These are phyloP conservation scores for Astrothelium macrocarpum DNA, from an alignment of 495 filamentous ascomycete genomes.

Conservation along the genomic window DNA sequence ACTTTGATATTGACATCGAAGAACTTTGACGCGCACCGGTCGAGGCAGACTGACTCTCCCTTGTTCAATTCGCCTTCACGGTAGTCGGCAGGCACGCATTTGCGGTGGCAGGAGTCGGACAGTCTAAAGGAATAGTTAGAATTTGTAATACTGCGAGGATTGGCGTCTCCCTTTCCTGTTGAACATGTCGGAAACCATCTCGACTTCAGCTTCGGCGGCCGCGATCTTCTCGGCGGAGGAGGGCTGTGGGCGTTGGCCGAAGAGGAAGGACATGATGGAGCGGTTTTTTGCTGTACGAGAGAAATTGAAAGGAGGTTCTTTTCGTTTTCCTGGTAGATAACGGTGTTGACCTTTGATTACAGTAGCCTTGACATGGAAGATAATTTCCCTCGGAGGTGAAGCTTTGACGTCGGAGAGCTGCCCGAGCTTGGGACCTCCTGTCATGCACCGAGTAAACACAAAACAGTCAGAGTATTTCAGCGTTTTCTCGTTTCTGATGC, in stretches of 20 bases:
- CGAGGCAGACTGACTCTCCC: slow-evolving; percentile 94
- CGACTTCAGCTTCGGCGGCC: slow-evolving; percentile 84
- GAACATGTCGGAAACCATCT: slow-evolving; percentile 95
- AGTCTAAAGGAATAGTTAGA: slow-evolving; percentile 45
- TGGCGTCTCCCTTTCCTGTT: slow-evolving; percentile 56
- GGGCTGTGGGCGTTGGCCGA: slow-evolving; percentile 72
- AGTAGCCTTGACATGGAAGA: slow-evolving; percentile 11
- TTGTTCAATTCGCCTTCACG: slow-evolving; percentile 94
- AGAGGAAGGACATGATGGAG: slow-evolving; percentile 83
- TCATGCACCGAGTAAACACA: neutral
- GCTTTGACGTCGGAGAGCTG: neutral
- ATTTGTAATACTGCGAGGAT: neutral
- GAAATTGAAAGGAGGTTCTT: neutral
- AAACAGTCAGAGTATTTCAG: too few species aligned
- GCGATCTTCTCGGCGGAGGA: slow-evolving; percentile 93
- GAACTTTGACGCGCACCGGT: slow-evolving; percentile 94
- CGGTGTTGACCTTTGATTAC: neutral
- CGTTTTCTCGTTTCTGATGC: too few species aligned
- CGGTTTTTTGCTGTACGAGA: neutral
- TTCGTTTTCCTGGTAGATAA: neutral
- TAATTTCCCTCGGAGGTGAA: neutral
- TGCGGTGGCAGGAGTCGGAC: slow-evolving; percentile 76
- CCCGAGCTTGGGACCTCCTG: neutral
- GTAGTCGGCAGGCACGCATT: slow-evolving; percentile 86
- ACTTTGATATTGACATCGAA: slow-evolving; percentile 96